Conservation (phyloP, 345 rosid genomes). For the Odontarrhena argentea region DNA sequence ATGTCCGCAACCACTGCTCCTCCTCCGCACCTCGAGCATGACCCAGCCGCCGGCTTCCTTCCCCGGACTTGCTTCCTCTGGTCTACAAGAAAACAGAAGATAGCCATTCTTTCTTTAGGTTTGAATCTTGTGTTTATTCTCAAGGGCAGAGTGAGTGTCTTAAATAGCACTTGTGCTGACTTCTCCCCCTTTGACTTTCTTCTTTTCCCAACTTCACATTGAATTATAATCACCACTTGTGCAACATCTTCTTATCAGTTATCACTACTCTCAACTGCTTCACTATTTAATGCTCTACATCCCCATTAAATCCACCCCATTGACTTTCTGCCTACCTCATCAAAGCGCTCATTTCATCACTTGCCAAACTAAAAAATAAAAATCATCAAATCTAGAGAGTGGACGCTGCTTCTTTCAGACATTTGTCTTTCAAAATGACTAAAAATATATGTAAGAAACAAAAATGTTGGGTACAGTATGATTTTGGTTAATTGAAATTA, state of each 20-base stretch:
- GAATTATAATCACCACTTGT: conserved; percentile 32
- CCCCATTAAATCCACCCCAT: conserved; percentile 34
- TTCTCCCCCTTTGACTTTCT: conserved; percentile 28
- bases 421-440: neutral
- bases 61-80: conserved; percentile 69
- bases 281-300: conserved; percentile 18
- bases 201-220: conserved; percentile 2
- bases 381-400: too few species aligned
- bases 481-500: conserved; percentile 22
- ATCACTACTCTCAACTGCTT: conserved; percentile 28
- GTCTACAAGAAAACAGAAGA: conserved; percentile 84
- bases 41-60: conserved; percentile 92
- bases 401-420: too few species aligned
- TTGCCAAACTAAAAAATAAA: too few species aligned
- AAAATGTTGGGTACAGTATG: conserved; percentile 9
- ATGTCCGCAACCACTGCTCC: conserved; percentile 98
- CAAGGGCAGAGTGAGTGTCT: neutral
- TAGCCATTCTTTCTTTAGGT: conserved; percentile 48
- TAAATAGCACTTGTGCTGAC: conserved; percentile 30
- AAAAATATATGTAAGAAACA: neutral
- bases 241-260: conserved; percentile 17
- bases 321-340: conserved; percentile 18
- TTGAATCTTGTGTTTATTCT: conserved; percentile 1
- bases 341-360: too few species aligned
- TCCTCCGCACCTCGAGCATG: conserved; percentile 85